These are phyloP conservation scores for Aspergillus campestris DNA, from an alignment of 495 filamentous ascomycete genomes.

Conservation along the genomic window DNA sequence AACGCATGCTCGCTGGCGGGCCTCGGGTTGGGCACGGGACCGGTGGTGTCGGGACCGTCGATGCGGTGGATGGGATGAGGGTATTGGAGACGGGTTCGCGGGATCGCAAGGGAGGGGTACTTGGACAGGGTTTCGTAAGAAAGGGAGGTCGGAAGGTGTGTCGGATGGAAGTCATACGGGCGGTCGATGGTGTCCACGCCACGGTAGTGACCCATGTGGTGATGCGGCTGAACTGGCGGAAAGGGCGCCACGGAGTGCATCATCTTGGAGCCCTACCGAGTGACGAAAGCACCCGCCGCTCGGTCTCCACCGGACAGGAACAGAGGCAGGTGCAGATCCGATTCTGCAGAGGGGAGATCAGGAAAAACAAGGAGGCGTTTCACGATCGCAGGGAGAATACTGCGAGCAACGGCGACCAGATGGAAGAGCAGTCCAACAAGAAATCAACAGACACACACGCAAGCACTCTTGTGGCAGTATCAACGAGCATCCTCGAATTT, in stretches of 20 bases:
- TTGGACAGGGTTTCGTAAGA: constrained; percentile 21
- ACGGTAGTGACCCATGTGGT: constrained; percentile 30
- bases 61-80: constrained; percentile 38
- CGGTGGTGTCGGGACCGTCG: constrained; percentile 18
- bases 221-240: constrained; percentile 39
- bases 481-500: constrained; percentile 37
- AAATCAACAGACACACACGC: constrained; percentile 18
- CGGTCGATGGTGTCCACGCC: constrained; percentile 20
- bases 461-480: constrained; percentile 22
- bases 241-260: constrained; percentile 39
- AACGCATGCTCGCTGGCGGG: constrained; percentile 63
- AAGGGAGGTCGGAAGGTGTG: constrained; percentile 12
- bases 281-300: constrained; percentile 5
- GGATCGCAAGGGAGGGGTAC: constrained; percentile 18
- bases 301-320: background rate
- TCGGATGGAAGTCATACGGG: constrained; percentile 25
- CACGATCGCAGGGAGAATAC: no score
- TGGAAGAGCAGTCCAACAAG: constrained; percentile 7
- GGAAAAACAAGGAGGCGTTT: no score
- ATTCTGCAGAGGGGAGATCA: no score
- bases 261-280: constrained; percentile 22
- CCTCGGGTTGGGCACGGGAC: constrained; percentile 16
- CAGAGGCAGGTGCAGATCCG: no score
- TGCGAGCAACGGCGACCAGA: no score
- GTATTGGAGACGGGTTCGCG: constrained; percentile 31